Percentiles rank a stretch among this genome's conserved stretches.
Conservation (phyloP, 306 rosid species). For the Cucurbita maxima region DNA sequence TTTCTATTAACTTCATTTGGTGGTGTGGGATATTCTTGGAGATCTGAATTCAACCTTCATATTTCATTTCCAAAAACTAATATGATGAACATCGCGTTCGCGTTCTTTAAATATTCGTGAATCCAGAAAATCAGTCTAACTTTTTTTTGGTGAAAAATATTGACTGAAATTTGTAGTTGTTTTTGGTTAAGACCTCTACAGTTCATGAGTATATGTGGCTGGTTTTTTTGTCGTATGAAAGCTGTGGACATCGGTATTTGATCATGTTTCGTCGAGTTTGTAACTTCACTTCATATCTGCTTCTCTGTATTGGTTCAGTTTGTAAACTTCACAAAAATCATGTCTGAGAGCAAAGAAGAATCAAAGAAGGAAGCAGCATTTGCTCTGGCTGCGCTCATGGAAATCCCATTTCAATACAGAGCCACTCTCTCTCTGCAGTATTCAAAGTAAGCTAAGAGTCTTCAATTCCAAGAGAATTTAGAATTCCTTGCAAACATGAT, state of each 20-base stretch:
- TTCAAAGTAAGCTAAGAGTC: slow-evolving; percentile 20
- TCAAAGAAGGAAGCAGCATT: slow-evolving; percentile 80
- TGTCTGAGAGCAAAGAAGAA: slow-evolving; percentile 56
- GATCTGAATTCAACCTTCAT: not conserved
- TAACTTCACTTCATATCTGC: not conserved
- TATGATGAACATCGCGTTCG: not conserved
- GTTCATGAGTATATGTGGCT: not conserved
- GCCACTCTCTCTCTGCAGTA: slow-evolving; percentile 42
- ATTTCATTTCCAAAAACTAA: not conserved
- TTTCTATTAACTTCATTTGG: not conserved
- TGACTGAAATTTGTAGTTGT: not conserved
- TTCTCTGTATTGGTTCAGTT: slow-evolving; percentile 31
- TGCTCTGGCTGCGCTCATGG: slow-evolving; percentile 97
- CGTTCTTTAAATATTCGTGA: too few relatives aligned
- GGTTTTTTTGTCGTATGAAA: not conserved
- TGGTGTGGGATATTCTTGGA: not conserved
- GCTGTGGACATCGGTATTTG: not conserved
- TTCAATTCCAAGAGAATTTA: not conserved
- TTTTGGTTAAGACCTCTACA: not conserved
- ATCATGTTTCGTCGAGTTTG: not conserved
- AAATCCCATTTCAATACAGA: slow-evolving; percentile 71
- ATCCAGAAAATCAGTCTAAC: not conserved
- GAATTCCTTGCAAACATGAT: not conserved
- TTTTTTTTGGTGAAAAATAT: not conserved
- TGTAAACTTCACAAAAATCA: slow-evolving; percentile 86